Base-by-base conservation (phyloP, 139 green algal genomes). In the Volvox reticuliferus region DNA sequence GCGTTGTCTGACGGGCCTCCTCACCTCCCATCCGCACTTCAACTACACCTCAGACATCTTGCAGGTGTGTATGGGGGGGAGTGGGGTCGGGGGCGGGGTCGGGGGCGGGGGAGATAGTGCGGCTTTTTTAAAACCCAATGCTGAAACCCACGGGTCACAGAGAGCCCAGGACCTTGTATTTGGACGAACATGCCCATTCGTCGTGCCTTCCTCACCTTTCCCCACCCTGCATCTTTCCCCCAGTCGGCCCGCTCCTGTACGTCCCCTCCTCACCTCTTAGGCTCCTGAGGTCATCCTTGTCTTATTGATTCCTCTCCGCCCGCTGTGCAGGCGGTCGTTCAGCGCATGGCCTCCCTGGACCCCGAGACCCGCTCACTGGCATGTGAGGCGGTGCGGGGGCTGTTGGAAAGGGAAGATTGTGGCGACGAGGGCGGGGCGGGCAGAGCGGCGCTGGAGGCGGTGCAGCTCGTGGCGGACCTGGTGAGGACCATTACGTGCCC, bases 381-480 rank as follows among this genome's bases (percentile, higher is more conserved):
- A 2, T 95, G 91, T 80, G 84, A 80, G 22, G 94, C 94, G 0
- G 71, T 98, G 19, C 65, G 78, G 26, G 36, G 61, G 21, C 85
- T 97, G 76, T 81, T 96, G 82, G 61, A 71, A 21, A 30, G 28
- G 22, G 69, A n/a, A 12, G 89, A 93, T 26, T 26, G 36, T 0
- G 83, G 83, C 1, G 83, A 80, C 36, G 83, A 89, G 33, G 68
- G 35, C 18, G 92, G 82, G 20, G 79, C 80, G 24, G 93, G 93
- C 83, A 80, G 76, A 21, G 80, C 91, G 21, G 76, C 92, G 17
- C 68, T 95, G 67, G 89, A 97, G 50, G 96, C 95, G 24, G 94
- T 98, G 90, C 97, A 99, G 95, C 95, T 99, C 76, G 92, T 99
- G 61, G 98, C 98, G 12, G 98, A 99, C 86, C 91, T 99, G 37